phyloP scores from a whole-genome alignment of 2,329 filamentous ascomycete genomes.

The Colletotrichum musae region DNA sequence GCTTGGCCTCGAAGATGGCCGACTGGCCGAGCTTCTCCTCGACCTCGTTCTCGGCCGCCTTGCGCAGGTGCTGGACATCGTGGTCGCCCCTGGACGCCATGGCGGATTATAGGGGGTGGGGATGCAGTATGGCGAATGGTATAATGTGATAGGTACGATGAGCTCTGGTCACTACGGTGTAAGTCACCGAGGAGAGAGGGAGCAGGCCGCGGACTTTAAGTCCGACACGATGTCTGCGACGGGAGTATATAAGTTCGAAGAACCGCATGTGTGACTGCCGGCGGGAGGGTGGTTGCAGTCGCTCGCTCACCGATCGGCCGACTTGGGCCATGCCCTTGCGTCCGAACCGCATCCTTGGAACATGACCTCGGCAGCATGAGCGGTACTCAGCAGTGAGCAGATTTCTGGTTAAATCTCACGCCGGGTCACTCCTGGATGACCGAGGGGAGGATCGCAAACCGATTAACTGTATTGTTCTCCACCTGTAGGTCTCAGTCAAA shows the following conservation, averaged over 20 bases:
- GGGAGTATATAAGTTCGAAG: background rate
- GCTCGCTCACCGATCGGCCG: background rate
- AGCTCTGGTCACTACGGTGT: background rate
- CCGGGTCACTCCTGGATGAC: too few relatives aligned
- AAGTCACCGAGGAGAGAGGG: background rate
- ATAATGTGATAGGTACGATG: background rate
- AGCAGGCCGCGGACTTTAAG: background rate
- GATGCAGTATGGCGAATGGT: background rate
- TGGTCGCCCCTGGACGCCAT: slow-evolving; percentile 17
- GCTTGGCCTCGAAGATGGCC: slow-evolving; percentile 37
- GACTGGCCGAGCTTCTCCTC: slow-evolving; percentile 35
- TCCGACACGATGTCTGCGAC: background rate
- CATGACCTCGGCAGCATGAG: background rate
- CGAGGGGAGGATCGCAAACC: background rate
- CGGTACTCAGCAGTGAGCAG: background rate
- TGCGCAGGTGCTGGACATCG: slow-evolving; percentile 32
- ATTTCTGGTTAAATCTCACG: slow-evolving; percentile 16
- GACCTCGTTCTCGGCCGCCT: slow-evolving; percentile 34
- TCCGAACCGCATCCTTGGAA: slow-evolving; percentile 7
- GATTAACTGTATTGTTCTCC: background rate
- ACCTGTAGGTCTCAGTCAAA: background rate
- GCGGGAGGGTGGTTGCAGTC: background rate
- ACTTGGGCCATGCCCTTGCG: slow-evolving; percentile 1
- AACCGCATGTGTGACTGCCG: background rate
- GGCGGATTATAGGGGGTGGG: background rate